A percentile compares a stretch with the other conserved stretches of the same genome.
Evolutionary conservation across 768 basidiomycete species (phyloP).

Genomic region (Kondoa subrosea): DNA sequence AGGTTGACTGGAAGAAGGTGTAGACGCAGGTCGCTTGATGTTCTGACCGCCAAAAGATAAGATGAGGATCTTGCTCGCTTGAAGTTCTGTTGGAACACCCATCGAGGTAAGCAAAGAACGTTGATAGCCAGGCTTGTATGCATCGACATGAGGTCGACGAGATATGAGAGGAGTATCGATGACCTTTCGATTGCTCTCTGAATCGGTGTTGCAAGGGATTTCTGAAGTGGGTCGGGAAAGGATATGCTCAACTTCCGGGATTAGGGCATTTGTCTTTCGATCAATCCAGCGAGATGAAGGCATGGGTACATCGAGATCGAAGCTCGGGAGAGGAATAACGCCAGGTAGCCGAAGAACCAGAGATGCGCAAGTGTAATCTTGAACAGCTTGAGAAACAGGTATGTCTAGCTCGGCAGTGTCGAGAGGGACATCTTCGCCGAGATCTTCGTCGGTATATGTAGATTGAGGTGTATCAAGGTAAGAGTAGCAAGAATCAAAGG

Average conservation of each 20-base stretch:
- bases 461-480: slow-evolving; percentile 44
- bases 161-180: slow-evolving; percentile 51
- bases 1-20: background rate
- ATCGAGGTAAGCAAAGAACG: slow-evolving; percentile 41
- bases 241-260: slow-evolving; percentile 36
- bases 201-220: slow-evolving; percentile 19
- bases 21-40: slow-evolving; percentile 33
- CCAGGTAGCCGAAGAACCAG: slow-evolving; percentile 55
- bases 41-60: slow-evolving; percentile 69
- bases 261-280: slow-evolving; percentile 37
- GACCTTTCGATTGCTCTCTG: slow-evolving; percentile 16
- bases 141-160: slow-evolving; percentile 40
- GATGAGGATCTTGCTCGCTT: slow-evolving; percentile 46
- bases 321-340: slow-evolving; percentile 59
- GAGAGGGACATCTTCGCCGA: slow-evolving; percentile 41
- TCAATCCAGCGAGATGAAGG: slow-evolving; percentile 54
- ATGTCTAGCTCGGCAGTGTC: slow-evolving; percentile 40
- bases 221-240: slow-evolving; percentile 33
- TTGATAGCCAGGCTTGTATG: slow-evolving; percentile 46
- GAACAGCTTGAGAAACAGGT: slow-evolving; percentile 47
- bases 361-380: slow-evolving; percentile 55
- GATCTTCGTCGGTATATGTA: slow-evolving; percentile 1
- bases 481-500: slow-evolving; percentile 67
- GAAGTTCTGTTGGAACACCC: slow-evolving; percentile 46
- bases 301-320: slow-evolving; percentile 40